phyloP scores from a whole-genome alignment of 805 yeast genomes.

The Metschnikowia picachoensis region DNA sequence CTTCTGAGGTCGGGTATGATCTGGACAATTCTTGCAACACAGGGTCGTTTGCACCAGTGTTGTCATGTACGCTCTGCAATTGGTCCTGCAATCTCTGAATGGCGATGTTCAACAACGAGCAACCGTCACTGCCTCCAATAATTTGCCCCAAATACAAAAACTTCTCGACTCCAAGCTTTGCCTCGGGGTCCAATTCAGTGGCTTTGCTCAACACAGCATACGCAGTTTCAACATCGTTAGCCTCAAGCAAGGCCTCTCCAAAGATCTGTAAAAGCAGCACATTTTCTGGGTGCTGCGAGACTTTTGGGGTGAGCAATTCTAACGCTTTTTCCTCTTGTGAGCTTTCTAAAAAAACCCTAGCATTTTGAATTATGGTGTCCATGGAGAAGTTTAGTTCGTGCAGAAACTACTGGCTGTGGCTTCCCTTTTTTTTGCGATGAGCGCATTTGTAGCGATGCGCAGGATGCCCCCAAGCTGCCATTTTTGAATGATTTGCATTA shows the following conservation, averaged over 20 bases:
- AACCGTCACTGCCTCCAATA: slow-evolving; percentile 76
- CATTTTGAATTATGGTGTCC: slow-evolving; percentile 26
- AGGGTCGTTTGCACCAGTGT: slow-evolving; percentile 21
- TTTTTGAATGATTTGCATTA: no score
- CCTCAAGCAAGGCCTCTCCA: slow-evolving; percentile 79
- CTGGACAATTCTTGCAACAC: slow-evolving; percentile 24
- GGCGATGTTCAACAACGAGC: slow-evolving; percentile 60
- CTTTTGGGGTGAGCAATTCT: slow-evolving; percentile 39
- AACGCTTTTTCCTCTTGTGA: slow-evolving; percentile 56
- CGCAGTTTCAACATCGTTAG: slow-evolving; percentile 76
- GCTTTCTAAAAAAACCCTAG: slow-evolving; percentile 43
- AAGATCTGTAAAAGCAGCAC: slow-evolving; percentile 51
- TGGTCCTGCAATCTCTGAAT: slow-evolving; percentile 43
- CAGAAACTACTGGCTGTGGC: not conserved
- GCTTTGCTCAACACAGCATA: slow-evolving; percentile 57
- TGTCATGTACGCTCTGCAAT: slow-evolving; percentile 29
- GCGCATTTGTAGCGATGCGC: not conserved
- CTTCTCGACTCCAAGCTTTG: slow-evolving; percentile 67
- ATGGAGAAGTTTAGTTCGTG: slow-evolving; percentile 4
- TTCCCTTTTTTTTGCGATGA: slow-evolving; percentile 13
- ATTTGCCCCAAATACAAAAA: slow-evolving; percentile 90
- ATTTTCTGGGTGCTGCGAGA: slow-evolving; percentile 28
- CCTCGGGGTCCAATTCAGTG: slow-evolving; percentile 67
- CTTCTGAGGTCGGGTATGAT: slow-evolving; percentile 22
- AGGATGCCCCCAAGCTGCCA: no score